Conservation (phyloP, 257 asterid species). For the Apocynum venetum region DNA sequence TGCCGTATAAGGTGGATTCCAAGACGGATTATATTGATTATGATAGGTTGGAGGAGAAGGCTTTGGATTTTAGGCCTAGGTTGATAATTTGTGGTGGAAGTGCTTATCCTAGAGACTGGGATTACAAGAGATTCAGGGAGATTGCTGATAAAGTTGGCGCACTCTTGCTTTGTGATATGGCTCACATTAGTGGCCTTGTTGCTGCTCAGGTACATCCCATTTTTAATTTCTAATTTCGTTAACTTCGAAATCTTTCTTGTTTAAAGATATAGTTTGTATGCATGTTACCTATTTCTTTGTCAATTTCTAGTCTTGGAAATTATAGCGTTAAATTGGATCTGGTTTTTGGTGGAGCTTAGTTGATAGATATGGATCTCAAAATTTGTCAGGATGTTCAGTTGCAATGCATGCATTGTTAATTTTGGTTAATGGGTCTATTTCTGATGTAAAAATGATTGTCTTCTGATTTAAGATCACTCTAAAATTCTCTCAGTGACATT, state of each 20-base stretch:
- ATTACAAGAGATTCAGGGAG: constrained; percentile 37
- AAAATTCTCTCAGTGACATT: too few relatives aligned
- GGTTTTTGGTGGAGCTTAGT: not conserved
- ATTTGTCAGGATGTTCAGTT: not conserved
- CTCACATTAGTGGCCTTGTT: constrained; percentile 43
- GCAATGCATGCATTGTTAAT: not conserved
- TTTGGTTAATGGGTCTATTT: not conserved
- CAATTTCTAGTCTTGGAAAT: not conserved
- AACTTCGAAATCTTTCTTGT: not conserved
- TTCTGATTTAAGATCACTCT: not conserved
- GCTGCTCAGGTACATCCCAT: constrained; percentile 36
- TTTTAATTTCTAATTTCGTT: not conserved
- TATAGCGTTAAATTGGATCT: not conserved
- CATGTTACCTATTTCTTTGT: not conserved
- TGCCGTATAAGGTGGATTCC: constrained; percentile 37
- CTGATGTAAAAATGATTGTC: not conserved
- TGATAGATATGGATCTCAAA: not conserved
- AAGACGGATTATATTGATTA: constrained; percentile 35
- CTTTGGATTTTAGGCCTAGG: constrained; percentile 41
- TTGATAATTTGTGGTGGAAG: constrained; percentile 47
- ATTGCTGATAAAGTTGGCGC: constrained; percentile 46
- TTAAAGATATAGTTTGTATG: not conserved
- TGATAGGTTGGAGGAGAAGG: constrained; percentile 42
- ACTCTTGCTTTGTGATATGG: constrained; percentile 42
- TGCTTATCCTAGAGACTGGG: constrained; percentile 49